These are phyloP conservation scores for Cardamine chenopodiifolia DNA, from an alignment of 345 rosid species.

Conservation along the genomic window DNA sequence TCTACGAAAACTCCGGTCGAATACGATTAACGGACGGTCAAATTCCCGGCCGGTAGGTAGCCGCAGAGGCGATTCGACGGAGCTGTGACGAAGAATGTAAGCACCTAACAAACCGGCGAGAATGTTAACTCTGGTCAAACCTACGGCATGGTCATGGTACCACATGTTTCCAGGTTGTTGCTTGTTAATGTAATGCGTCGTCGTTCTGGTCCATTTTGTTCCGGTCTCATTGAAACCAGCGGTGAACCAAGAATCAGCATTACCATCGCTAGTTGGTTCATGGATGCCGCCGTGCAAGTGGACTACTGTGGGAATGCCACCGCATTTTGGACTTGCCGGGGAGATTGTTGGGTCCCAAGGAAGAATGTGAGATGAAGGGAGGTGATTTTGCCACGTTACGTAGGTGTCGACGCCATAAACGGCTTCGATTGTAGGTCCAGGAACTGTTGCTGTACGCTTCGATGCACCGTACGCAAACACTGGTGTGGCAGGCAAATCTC, in stretches of 20 bases:
- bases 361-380: constrained; percentile 79
- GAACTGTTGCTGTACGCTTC: constrained; percentile 58
- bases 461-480: constrained; percentile 87
- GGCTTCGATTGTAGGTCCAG: constrained; percentile 97
- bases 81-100: constrained; percentile 61
- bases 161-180: constrained; percentile 91
- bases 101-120: constrained; percentile 86
- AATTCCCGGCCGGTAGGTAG: constrained; percentile 59
- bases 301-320: constrained; percentile 88
- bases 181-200: constrained; percentile 57
- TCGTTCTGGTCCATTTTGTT: constrained; percentile 60
- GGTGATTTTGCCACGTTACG: constrained; percentile 86
- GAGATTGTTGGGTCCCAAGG: constrained; percentile 93
- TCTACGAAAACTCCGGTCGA: constrained; percentile 67
- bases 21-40: constrained; percentile 66
- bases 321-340: constrained; percentile 54
- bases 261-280: constrained; percentile 80
- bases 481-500: constrained; percentile 77
- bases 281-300: constrained; percentile 87
- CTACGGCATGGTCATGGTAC: constrained; percentile 95
- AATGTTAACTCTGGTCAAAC: constrained; percentile 85
- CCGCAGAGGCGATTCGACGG: constrained; percentile 57
- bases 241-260: constrained; percentile 82
- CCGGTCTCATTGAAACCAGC: constrained; percentile 62
- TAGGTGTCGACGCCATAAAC: constrained; percentile 55